Evolutionary conservation across 2,329 filamentous ascomycete species (phyloP), one percentile per base, ranked within the genome.

Genomic region (Fusarium oligoseptatum): DNA sequence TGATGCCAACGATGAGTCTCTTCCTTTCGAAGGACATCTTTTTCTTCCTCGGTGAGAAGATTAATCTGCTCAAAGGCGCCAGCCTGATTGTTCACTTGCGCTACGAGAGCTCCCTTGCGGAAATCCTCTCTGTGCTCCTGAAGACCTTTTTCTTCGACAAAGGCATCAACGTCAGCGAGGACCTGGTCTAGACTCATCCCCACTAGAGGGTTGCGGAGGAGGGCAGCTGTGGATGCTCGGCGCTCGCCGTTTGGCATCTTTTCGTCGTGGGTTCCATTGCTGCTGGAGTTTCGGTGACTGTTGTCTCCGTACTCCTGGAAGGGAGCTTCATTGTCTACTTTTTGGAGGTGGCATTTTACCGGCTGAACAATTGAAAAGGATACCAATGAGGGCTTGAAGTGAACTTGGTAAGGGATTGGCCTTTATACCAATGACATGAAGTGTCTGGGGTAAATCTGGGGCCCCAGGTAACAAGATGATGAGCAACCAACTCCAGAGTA

Each of bases 31-130:
- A 83, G 66, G 0, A 80, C 41, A 0, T 29, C 73, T 48, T 80
- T 82, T 1, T 83, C 82, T 0, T 79, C 76, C 3, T 81, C 81
- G 1, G 36, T 58, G 1, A 83, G 76, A 3, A 68, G 37, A 3
- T 74, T 65, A 1, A 83, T 74, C 7, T 69, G 66, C 45, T 83
- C 82, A 58, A 79, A 83, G 0, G 69, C 81, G 2, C 77, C 75
- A 0, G 73, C 64, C 0, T 71, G 77, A 55, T 86, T 85, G 15
- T 83, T 85, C 2, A 84, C 83, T 57, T 84, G 87, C 3, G 88
- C 88, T 22, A 89, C 77, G 3, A 89, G 81, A 5, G 88, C 88
- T 8, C 88, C 88, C 60, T 88, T 82, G 43, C 84, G 84, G 76
- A 91, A 91, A 24, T 85, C 85, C 15, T 84, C 82, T 1, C 80